phyloP scores from a whole-genome alignment of 495 filamentous ascomycete species.

The Pseudomonodictys pantanalensis region DNA sequence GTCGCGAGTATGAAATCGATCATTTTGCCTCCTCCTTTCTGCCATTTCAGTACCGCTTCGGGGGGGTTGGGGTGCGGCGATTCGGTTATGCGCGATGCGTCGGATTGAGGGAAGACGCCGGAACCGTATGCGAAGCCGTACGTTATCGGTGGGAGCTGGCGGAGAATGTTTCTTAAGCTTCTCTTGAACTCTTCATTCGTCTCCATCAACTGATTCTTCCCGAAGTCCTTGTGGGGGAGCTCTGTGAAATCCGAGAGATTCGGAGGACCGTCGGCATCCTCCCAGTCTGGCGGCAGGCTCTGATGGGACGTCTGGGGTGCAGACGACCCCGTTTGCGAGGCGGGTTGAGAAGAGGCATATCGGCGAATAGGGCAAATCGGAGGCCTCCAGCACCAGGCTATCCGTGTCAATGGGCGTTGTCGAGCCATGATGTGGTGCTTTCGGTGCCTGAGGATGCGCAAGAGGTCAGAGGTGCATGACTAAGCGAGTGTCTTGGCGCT shows the following conservation, averaged over 20 bases:
- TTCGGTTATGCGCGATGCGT: constrained; percentile 48
- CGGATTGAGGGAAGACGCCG: constrained; percentile 83
- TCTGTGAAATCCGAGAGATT: constrained; percentile 63
- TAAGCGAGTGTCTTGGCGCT: background rate
- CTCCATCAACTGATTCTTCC: constrained; percentile 90
- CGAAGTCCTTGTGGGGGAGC: constrained; percentile 83
- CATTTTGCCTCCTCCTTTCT: constrained; percentile 87
- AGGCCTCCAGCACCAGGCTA: constrained; percentile 33
- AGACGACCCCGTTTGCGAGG: background rate
- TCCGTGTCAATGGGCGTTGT: constrained; percentile 6
- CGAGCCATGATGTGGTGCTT: background rate
- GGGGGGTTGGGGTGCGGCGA: constrained; percentile 73
- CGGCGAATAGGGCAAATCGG: background rate
- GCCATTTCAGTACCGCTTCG: constrained; percentile 70
- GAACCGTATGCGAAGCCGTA: constrained; percentile 98
- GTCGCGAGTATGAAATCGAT: constrained; percentile 99
- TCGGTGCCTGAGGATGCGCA: background rate
- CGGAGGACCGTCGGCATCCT: constrained; percentile 51
- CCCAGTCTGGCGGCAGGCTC: constrained; percentile 61
- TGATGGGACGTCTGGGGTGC: background rate
- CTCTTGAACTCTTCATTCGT: constrained; percentile 95
- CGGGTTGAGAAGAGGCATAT: background rate
- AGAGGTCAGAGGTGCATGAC: background rate
- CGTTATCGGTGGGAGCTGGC: constrained; percentile 91
- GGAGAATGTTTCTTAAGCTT: constrained; percentile 78